Evolutionary conservation across 2,329 filamentous ascomycete species (phyloP), one percentile per base, ranked within the genome.

Genomic region (Boeremia exigua): DNA sequence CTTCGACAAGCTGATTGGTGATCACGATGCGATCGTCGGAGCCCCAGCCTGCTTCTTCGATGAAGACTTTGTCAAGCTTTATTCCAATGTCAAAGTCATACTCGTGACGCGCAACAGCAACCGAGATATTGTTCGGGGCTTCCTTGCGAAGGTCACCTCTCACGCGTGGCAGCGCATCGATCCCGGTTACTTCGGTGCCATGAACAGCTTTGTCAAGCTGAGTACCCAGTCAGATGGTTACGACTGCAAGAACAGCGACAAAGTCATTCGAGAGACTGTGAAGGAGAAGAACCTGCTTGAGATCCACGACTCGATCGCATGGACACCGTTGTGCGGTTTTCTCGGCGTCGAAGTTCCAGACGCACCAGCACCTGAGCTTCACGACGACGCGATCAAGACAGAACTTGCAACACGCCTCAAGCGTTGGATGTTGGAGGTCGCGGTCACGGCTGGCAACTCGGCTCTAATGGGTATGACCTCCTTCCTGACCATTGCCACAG

Each of bases 1-100:
- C 46, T 61, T 39, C 15, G 50, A 78, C 33, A 63, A 65, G 32
- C 60, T 78, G 8, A 63, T 77, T n/a, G 71, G 69, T 3, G 50
- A 69, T 23, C 74, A 69, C 42, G 67, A 75, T 60, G 58, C 61
- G 3, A 47, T 69, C 4, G 58, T 54, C 23, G 62, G 63, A 17
- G 38, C 38, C 0, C 61, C 63, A 3, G 34, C 54, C 12, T 38
- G 40, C 15, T 53, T 54, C 40, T 65, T 67, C 48, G 47, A 44
- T 11, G 36, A 59, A 5, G 65, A 67, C 8, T 38, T 69, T 15
- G 40, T 62, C 49, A 59, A 56, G 17, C 48, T 60, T 10, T 65
- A 65, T 27, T 55, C 61, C 0, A 51, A 60, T 12, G 61, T 65
- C 38, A 67, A 66, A 19, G 42, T 68, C 33, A 62, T 68, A 37